A percentile compares a stretch with the other conserved stretches of the same genome.
Conservation (phyloP, 345 rosid genomes). For the Chamaenerion angustifolium region DNA sequence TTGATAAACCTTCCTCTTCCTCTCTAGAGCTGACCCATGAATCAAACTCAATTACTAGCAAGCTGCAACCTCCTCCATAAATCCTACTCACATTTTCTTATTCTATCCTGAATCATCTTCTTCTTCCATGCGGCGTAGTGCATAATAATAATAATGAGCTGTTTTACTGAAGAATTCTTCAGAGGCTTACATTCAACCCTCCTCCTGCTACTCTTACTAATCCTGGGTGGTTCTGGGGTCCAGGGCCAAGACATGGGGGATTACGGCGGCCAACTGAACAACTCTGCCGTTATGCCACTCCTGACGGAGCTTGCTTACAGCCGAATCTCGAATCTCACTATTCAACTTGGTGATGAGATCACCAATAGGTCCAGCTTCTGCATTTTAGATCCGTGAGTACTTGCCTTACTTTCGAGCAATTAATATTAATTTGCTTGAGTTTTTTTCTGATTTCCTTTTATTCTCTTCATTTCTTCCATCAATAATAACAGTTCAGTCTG, state of each 20-base stretch:
- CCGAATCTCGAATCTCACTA: conserved; percentile 45
- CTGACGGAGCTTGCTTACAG: conserved; percentile 10
- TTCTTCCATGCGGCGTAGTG: too few relatives aligned
- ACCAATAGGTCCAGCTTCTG: conserved; percentile 45
- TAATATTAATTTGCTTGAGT: neutral
- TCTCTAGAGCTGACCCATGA: too few relatives aligned
- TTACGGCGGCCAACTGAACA: conserved; percentile 19
- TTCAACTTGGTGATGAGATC: conserved; percentile 31
- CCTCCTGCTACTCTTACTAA: too few relatives aligned
- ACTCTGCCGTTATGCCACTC: conserved; percentile 42
- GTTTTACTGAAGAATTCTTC: too few relatives aligned
- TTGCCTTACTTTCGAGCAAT: neutral
- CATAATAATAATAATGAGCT: too few relatives aligned
- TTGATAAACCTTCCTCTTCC: too few relatives aligned
- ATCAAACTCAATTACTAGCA: too few relatives aligned
- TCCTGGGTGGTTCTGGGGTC: conserved; percentile 3
- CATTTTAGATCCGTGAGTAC: conserved; percentile 54
- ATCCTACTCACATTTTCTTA: too few relatives aligned
- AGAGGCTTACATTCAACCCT: too few relatives aligned
- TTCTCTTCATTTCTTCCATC: neutral
- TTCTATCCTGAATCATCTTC: too few relatives aligned
- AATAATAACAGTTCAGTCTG: neutral
- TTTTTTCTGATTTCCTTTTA: neutral
- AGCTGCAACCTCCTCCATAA: too few relatives aligned
- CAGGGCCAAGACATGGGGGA: conserved; percentile 47